Evolutionary conservation across 2,329 filamentous ascomycete genomes (phyloP).

Genomic region (Scolecobasidium constrictum): DNA sequence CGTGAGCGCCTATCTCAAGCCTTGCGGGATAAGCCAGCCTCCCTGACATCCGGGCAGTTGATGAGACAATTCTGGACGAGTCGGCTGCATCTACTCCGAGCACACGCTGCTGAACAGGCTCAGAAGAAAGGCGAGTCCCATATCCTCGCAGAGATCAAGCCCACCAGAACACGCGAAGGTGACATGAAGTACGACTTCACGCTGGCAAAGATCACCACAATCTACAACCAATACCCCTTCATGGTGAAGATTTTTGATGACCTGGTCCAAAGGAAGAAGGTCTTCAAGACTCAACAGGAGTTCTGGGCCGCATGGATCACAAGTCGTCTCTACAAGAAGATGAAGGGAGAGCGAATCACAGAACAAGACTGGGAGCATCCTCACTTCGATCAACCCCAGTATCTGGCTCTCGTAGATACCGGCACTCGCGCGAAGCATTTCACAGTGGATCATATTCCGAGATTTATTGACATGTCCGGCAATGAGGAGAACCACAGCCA

Average conservation of each 20-base stretch:
- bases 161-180: constrained; percentile 61
- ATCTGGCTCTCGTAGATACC: neutral
- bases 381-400: constrained; percentile 52
- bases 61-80: constrained; percentile 93
- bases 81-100: constrained; percentile 71
- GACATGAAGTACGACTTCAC: constrained; percentile 68
- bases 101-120: constrained; percentile 77
- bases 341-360: constrained; percentile 78
- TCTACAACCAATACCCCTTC: constrained; percentile 86
- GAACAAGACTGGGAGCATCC: constrained; percentile 68
- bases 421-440: constrained; percentile 28
- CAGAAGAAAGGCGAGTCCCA: constrained; percentile 90
- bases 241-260: constrained; percentile 88
- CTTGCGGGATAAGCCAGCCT: constrained; percentile 64
- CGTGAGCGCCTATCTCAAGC: constrained; percentile 82
- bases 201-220: constrained; percentile 83
- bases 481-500: constrained; percentile 94
- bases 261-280: constrained; percentile 65
- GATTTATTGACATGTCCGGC: constrained; percentile 83
- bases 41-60: constrained; percentile 70
- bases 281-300: constrained; percentile 53
- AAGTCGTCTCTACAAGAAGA: constrained; percentile 77
- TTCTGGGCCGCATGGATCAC: constrained; percentile 96
- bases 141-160: constrained; percentile 81
- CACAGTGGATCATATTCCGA: constrained; percentile 58